A percentile compares a stretch with the other conserved stretches of the same genome.
Conservation (phyloP, 1,139 yeast species). For the Debaryomycetaceae sp. region DNA sequence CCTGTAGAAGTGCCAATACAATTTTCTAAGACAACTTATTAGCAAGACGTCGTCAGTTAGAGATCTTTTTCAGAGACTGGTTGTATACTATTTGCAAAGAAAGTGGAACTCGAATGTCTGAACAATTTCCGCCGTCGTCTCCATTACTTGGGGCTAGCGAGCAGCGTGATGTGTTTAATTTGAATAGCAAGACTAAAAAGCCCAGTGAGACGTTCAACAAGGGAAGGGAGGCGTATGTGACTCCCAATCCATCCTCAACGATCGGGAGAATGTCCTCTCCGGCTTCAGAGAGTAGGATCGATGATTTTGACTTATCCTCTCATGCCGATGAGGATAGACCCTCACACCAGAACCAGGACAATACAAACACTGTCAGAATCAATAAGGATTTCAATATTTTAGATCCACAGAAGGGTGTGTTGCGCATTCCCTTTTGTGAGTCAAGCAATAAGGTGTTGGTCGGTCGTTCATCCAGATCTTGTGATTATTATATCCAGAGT, state of each 20-base stretch:
- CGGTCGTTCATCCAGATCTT: constrained; percentile 65
- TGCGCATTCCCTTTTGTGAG: constrained; percentile 32
- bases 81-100: too few relatives aligned
- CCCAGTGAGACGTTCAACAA: constrained; percentile 9
- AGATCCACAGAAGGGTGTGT: constrained; percentile 36
- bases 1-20: not conserved
- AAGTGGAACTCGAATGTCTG: not conserved
- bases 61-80: too few relatives aligned
- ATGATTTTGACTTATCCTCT: not conserved
- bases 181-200: constrained; percentile 9
- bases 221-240: constrained; percentile 38
- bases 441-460: constrained; percentile 28
- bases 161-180: constrained; percentile 21
- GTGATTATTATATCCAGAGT: constrained; percentile 55
- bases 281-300: constrained; percentile 6
- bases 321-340: constrained; percentile 3
- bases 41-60: not conserved
- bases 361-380: constrained; percentile 10
- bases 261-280: constrained; percentile 48
- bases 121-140: constrained; percentile 63
- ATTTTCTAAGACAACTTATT: not conserved
- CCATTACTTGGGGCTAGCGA: constrained; percentile 38
- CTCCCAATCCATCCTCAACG: constrained; percentile 57
- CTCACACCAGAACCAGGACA: not conserved
- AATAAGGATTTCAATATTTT: constrained; percentile 38